These are phyloP conservation scores for Moniliophthora roreri DNA, from an alignment of 1,284 basidiomycete species.

Conservation along the genomic window DNA sequence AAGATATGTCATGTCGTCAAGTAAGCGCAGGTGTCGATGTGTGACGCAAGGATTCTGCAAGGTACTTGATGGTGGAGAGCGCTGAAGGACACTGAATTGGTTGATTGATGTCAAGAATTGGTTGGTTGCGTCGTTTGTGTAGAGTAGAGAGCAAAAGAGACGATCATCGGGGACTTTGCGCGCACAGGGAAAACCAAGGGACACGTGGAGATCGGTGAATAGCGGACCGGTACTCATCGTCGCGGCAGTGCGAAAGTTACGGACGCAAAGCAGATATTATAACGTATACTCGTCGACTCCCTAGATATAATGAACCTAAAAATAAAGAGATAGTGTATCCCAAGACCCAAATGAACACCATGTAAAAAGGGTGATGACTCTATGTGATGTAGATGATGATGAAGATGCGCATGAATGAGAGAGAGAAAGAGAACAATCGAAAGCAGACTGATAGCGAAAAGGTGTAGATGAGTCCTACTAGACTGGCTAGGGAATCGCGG, in stretches of 20 bases:
- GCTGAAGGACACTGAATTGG: too few relatives aligned
- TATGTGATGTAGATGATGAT: background rate
- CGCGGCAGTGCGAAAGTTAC: background rate
- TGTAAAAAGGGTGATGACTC: background rate
- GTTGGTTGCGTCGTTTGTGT: too few relatives aligned
- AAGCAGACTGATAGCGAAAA: background rate
- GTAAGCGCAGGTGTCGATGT: too few relatives aligned
- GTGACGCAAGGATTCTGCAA: too few relatives aligned
- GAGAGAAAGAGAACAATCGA: background rate
- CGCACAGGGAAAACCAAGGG: too few relatives aligned
- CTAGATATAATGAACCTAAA: constrained; percentile 4
- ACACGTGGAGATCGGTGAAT: too few relatives aligned
- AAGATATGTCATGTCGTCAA: too few relatives aligned
- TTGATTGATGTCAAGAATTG: too few relatives aligned
- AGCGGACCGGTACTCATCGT: too few relatives aligned
- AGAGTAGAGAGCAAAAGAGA: too few relatives aligned
- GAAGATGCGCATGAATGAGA: background rate
- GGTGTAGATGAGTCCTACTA: background rate
- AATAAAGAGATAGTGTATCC: background rate
- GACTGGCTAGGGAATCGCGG: background rate
- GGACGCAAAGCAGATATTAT: background rate
- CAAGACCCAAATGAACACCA: background rate
- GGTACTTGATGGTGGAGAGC: too few relatives aligned
- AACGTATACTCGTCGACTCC: constrained; percentile 1
- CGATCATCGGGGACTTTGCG: too few relatives aligned